Base-by-base conservation (phyloP, 805 yeast genomes). In the Dipodascus geniculatus region DNA sequence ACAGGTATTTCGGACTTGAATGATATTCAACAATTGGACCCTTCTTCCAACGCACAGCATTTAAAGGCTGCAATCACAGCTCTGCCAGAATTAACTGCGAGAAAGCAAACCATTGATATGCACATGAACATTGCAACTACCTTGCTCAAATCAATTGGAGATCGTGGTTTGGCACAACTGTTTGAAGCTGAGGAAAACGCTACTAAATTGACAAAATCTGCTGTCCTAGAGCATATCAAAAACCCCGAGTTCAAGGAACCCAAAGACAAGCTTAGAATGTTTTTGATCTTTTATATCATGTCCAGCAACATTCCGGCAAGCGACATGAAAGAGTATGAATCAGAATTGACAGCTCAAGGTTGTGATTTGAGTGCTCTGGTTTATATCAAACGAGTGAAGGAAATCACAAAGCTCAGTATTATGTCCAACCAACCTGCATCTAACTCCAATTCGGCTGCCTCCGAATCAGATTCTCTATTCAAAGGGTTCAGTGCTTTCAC, bases 71-170 rank as follows among this genome's bases (percentile, higher is more conserved):
- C 96, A 8, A 89, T 93, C 48, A 89, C 89, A 51, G 89, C 88
- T 33, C 76, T 93, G 54, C 99, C 99, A 2, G 96, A 89, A 67
- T 74, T 93, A 56, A 87, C 97, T 0, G 86, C 88, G 3, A 80
- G 95, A 61, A 93, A 93, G 67, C 75, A 81, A 52, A 81, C 88
- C 31, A 83, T 93, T 61, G 99, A 93, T 71, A 86, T 87, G 83
- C 99, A 93, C 70, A 91, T 93, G 96, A 89, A 87, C 63, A 90
- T 93, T 23, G 80, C 95, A 57, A 87, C 96, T 8, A 79, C 89
- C 19, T 72, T 93, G 52, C 77, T 93, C 56, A 81, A 83, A 63
- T 88, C 89, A 59, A 74, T 93, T 56, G 93, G 91, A 62, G 82
- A 84, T n/a, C 85, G 91, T 59, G 83, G 83, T 17, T 75, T 93